Percentiles rank a stretch among this genome's conserved stretches.
Evolutionary conservation across 148 eudicot species (phyloP).

Genomic region (Silene conica): DNA sequence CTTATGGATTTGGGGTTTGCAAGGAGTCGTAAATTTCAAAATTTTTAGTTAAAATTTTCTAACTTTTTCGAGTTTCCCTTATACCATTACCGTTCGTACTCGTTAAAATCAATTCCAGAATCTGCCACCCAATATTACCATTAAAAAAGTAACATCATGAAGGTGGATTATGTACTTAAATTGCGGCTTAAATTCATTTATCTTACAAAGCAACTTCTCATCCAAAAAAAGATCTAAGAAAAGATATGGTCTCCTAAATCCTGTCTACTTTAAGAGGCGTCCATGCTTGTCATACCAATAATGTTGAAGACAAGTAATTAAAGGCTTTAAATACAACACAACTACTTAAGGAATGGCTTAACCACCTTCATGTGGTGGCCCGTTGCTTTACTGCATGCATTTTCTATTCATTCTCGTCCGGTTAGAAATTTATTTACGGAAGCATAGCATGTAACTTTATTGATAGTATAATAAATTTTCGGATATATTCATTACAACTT

Average conservation of each 20-base stretch:
- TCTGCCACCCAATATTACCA: no score
- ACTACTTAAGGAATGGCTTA: neutral
- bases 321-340: conserved; percentile 6
- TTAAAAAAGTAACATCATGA: neutral
- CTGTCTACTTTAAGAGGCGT: neutral
- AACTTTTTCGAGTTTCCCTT: no score
- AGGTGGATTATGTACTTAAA: neutral
- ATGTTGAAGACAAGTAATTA: neutral
- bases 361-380: neutral
- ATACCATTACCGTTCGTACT: no score
- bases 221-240: neutral
- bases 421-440: conserved; percentile 9
- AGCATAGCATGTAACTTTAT: neutral
- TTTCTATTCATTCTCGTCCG: neutral
- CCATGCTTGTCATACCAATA: conserved; percentile 5
- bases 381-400: neutral
- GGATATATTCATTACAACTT: no score
- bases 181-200: neutral
- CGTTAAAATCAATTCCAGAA: no score
- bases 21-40: no score
- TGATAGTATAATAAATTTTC: no score
- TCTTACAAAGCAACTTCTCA: neutral
- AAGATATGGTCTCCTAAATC: conserved; percentile 7
- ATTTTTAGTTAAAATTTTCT: no score
- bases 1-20: no score